Conservation (phyloP, 768 basidiomycete species). For the Boletus barrowsii region DNA sequence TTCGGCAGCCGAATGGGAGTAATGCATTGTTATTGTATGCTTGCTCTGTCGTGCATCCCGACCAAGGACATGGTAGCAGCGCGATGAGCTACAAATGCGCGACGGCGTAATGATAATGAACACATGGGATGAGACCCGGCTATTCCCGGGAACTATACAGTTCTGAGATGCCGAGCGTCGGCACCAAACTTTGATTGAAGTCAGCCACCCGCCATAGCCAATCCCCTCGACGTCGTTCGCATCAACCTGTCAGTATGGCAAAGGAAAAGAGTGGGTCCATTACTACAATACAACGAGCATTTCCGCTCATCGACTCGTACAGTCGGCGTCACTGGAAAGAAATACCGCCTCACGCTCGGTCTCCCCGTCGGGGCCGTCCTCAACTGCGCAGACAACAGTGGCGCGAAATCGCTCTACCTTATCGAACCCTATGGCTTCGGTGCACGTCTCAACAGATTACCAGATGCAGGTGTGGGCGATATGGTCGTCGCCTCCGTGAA, state of each 20-base stretch:
- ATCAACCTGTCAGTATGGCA: constrained; percentile 19
- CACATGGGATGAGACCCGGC: neutral
- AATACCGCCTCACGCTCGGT: constrained; percentile 94
- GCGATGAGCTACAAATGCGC: neutral
- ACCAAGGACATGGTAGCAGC: constrained; percentile 10
- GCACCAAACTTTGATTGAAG: constrained; percentile 22
- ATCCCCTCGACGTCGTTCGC: neutral
- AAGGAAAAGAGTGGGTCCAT: constrained; percentile 21
- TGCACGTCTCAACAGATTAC: constrained; percentile 94
- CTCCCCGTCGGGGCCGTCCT: constrained; percentile 92
- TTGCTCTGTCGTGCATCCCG: neutral
- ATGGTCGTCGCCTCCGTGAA: constrained; percentile 98
- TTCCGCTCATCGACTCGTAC: constrained; percentile 6
- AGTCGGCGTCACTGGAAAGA: constrained; percentile 81
- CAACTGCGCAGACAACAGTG: constrained; percentile 99
- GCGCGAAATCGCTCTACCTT: constrained; percentile 92
- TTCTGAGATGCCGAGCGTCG: constrained; percentile 16
- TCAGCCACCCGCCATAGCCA: neutral
- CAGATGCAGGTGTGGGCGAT: constrained; percentile 92
- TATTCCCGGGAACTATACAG: constrained; percentile 16
- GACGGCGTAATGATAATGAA: no score
- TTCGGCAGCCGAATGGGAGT: no score
- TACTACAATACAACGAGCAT: neutral
- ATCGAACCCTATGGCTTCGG: constrained; percentile 97
- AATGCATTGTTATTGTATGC: neutral